Evolutionary conservation across 495 filamentous ascomycete genomes (phyloP).

Genomic region (Aspergillus leporis): DNA sequence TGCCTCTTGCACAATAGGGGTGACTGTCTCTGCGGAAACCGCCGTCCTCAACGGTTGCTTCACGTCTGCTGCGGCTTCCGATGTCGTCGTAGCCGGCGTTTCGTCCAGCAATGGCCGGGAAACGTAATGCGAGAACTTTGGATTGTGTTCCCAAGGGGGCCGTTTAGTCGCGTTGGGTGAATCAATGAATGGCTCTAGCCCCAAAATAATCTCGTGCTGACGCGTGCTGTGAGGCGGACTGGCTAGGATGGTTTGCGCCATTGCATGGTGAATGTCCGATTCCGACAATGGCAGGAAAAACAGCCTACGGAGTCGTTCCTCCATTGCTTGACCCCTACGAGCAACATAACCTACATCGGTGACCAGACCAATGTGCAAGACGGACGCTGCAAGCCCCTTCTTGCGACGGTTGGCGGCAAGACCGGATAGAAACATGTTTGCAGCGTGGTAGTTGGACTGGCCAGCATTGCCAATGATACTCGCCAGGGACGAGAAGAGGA

Average conservation of each 20-base stretch:
- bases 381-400: conserved; percentile 27
- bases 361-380: conserved; percentile 16
- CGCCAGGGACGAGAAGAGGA: conserved; percentile 57
- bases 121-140: neutral
- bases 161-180: neutral
- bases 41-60: neutral
- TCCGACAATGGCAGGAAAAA: too few species aligned
- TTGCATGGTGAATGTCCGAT: too few species aligned
- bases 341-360: neutral
- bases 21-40: neutral
- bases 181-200: neutral
- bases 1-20: neutral
- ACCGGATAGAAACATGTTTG: conserved; percentile 49
- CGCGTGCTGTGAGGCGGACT: too few species aligned
- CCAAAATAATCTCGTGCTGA: neutral
- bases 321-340: too few species aligned
- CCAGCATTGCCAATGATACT: conserved; percentile 53
- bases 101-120: neutral
- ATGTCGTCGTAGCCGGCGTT: neutral
- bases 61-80: too few species aligned
- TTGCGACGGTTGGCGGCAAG: conserved; percentile 30
- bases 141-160: neutral
- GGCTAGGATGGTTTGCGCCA: too few species aligned
- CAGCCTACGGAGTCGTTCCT: too few species aligned
- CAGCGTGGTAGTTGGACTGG: conserved; percentile 61